These are phyloP conservation scores for Firmiana major DNA, from an alignment of 345 rosid species.

Conservation along the genomic window DNA sequence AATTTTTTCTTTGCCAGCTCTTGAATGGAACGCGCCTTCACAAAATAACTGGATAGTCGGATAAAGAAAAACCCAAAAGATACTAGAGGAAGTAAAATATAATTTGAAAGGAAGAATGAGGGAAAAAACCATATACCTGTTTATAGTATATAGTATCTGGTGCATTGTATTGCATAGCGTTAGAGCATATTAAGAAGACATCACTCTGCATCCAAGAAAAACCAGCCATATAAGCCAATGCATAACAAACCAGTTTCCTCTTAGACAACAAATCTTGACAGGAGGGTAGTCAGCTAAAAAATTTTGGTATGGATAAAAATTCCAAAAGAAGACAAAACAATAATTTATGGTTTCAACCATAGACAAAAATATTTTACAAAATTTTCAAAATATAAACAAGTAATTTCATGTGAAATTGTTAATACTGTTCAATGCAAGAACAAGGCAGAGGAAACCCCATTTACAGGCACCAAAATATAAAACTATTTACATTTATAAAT, in stretches of 20 bases:
- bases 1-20: conserved; percentile 71
- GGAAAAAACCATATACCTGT: conserved; percentile 41
- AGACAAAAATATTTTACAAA: neutral
- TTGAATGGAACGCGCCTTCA: conserved; percentile 68
- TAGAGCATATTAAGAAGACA: conserved; percentile 69
- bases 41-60: conserved; percentile 10
- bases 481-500: neutral
- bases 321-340: neutral
- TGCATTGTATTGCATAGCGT: conserved; percentile 80
- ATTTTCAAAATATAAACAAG: neutral
- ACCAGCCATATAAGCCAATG: conserved; percentile 15
- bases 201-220: conserved; percentile 59
- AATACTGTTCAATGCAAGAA: neutral
- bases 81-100: neutral
- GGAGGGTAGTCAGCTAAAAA: neutral
- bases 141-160: conserved; percentile 71
- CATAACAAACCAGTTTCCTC: neutral
- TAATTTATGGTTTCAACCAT: neutral
- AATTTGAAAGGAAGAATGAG: conserved; percentile 6
- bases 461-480: neutral
- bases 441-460: neutral
- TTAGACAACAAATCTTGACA: neutral
- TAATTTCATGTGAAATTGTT: neutral
- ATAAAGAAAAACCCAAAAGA: conserved; percentile 1
- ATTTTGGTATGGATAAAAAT: neutral